Evolutionary conservation across 2,329 filamentous ascomycete species (phyloP), one percentile per base, ranked within the genome.

Genomic region (Colletotrichum sp.): DNA sequence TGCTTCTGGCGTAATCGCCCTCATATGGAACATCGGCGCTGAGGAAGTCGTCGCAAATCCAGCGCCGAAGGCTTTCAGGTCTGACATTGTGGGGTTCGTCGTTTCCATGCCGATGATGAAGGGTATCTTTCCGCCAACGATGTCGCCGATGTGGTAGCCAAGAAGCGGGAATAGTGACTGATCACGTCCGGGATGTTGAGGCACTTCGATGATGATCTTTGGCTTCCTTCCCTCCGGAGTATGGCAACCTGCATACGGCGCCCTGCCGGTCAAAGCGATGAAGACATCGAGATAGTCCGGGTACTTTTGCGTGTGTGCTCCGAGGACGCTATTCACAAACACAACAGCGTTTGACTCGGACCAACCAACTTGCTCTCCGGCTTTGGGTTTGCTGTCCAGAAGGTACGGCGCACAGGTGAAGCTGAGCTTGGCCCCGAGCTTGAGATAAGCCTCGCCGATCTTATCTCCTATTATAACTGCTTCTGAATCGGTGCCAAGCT

Each of bases 291-390:
- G 80, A 44, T 85, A 86, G 67, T 88, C 86, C 0, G 87, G 87
- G 71, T 87, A 88, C 72, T 88, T 88, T 71, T 84, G 82, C 1
- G 87, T 88, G 25, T 82, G 81, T 0, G 87, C 86, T 0, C 86
- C 86, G 0, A 88, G 81, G 0, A 88, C 84, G 70, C 86, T 88
- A 57, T 88, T 88, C 2, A 86, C 85, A 72, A 82, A 88, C 0
- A 87, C 84, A 0, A 88, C 87, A 0, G 86, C 87, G 74, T 88
- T 88, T 0, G 86, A 88, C 76, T 88, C 86, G 1, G 83, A 85
- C 85, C 86, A 88, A 0, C 81, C 85, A 4, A 88, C 80, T 30
- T 88, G 80, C 15, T 88, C 84, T 6, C 85, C 86, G 0, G 65
- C 15, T 16, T 65, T 72, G 0, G 80, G 80, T 2, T 70, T 76